Evolutionary conservation across 192 early-diverging fungal species (phyloP).

Genomic region (Rhizoclosmatium globosum): DNA sequence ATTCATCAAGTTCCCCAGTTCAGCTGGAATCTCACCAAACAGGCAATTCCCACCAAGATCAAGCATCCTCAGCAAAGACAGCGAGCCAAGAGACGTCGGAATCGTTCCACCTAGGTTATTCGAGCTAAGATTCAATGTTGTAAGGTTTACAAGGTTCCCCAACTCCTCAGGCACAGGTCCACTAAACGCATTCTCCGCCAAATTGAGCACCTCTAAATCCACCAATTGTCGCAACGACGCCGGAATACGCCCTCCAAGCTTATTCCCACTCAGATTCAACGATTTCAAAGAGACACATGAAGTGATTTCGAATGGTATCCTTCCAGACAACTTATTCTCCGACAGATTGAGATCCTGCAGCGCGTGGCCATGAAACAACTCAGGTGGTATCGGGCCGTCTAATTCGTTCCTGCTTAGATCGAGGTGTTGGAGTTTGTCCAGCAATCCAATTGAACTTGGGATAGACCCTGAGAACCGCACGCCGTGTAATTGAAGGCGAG

Average conservation of each 20-base stretch:
- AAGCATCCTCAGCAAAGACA: neutral
- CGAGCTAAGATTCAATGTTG: neutral
- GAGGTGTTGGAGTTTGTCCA: neutral
- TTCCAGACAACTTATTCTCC: neutral
- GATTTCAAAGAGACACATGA: neutral
- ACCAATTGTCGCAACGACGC: neutral
- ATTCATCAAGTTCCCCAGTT: neutral
- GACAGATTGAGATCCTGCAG: neutral
- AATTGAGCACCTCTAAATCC: neutral
- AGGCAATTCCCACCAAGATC: neutral
- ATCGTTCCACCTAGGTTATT: neutral
- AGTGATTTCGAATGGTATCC: neutral
- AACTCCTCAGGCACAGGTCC: neutral
- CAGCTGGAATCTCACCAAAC: neutral
- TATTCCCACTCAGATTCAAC: neutral
- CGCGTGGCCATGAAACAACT: neutral
- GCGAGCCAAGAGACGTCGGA: neutral
- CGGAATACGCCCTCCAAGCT: neutral
- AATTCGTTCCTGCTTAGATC: neutral
- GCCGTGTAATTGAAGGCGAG: neutral
- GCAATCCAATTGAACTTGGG: neutral
- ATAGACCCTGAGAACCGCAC: neutral
- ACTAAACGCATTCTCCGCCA: neutral
- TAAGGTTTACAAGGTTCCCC: neutral
- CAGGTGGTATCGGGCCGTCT: neutral